phyloP scores from a whole-genome alignment of 805 yeast genomes.

The Saturnispora serradocipensis region DNA sequence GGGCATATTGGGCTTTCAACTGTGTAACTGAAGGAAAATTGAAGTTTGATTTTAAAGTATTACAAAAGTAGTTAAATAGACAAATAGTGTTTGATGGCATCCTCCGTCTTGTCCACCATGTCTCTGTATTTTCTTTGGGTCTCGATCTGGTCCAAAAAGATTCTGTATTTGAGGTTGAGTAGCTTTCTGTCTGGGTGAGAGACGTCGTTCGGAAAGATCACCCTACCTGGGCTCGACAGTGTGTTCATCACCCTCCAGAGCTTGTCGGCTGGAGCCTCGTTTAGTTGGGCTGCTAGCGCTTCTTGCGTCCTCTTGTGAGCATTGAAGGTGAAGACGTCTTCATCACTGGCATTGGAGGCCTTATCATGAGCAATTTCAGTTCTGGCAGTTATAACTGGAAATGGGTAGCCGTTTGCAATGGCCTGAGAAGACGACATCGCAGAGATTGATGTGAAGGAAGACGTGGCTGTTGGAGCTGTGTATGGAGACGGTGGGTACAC shows the following conservation, averaged over 20 bases:
- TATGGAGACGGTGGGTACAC: conserved; percentile 50
- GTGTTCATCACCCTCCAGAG: conserved; percentile 84
- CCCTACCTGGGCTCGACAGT: conserved; percentile 76
- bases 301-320: conserved; percentile 47
- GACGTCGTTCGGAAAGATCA: conserved; percentile 55
- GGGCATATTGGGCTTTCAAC: background rate
- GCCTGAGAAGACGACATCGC: conserved; percentile 33
- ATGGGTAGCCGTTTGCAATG: conserved; percentile 33
- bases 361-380: conserved; percentile 23
- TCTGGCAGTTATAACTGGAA: conserved; percentile 35
- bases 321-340: conserved; percentile 49
- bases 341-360: conserved; percentile 37
- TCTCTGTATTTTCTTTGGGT: conserved; percentile 71
- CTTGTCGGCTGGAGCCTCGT: conserved; percentile 40
- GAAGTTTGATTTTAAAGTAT: background rate
- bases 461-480: conserved; percentile 75
- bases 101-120: conserved; percentile 45
- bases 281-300: conserved; percentile 32
- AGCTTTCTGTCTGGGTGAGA: conserved; percentile 59
- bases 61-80: conserved; percentile 3
- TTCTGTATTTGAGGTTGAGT: conserved; percentile 69
- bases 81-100: conserved; percentile 19
- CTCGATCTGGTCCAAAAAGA: conserved; percentile 80
- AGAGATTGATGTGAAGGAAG: conserved; percentile 49
- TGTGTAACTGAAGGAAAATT: background rate